Evolutionary conservation across 2,329 filamentous ascomycete species (phyloP).

Genomic region (Diplocarpon mali): DNA sequence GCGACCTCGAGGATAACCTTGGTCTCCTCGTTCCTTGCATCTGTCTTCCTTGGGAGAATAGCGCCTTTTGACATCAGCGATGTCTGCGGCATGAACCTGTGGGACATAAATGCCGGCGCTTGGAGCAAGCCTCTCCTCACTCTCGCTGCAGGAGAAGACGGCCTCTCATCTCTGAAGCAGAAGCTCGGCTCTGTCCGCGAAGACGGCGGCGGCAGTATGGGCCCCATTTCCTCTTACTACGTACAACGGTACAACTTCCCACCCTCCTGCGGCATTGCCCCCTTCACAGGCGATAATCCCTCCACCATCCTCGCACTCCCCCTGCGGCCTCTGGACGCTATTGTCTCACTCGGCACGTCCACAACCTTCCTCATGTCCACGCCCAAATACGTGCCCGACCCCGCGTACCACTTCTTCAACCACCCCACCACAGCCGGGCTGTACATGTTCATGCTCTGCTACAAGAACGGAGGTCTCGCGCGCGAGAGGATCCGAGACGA

Average conservation of each 20-base stretch:
- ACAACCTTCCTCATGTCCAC: conserved; percentile 98
- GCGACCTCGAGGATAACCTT: conserved; percentile 79
- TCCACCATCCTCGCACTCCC: conserved; percentile 88
- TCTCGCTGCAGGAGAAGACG: conserved; percentile 52
- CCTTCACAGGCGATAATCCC: conserved; percentile 94
- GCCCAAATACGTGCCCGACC: conserved; percentile 78
- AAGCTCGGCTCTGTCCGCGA: conserved; percentile 74
- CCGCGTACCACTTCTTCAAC: conserved; percentile 95
- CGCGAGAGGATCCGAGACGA: conserved; percentile 81
- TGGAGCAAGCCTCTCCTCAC: conserved; percentile 69
- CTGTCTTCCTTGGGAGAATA: conserved; percentile 72
- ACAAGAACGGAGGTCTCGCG: conserved; percentile 93
- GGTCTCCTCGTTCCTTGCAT: conserved; percentile 90
- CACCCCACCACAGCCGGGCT: conserved; percentile 82
- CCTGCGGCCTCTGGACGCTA: conserved; percentile 77
- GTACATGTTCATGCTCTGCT: conserved; percentile 99
- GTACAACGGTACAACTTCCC: conserved; percentile 67
- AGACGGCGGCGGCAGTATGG: conserved; percentile 73
- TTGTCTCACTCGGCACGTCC: conserved; percentile 87
- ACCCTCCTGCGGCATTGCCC: conserved; percentile 61
- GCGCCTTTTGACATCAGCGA: conserved; percentile 91
- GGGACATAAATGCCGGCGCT: conserved; percentile 66
- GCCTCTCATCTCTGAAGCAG: conserved; percentile 51
- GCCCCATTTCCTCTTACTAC: conserved; percentile 69
- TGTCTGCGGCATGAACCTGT: conserved; percentile 93